A percentile compares a stretch with the other conserved stretches of the same genome.
Conservation (phyloP, 352 stramenopile species). For the Pythium brassicae region DNA sequence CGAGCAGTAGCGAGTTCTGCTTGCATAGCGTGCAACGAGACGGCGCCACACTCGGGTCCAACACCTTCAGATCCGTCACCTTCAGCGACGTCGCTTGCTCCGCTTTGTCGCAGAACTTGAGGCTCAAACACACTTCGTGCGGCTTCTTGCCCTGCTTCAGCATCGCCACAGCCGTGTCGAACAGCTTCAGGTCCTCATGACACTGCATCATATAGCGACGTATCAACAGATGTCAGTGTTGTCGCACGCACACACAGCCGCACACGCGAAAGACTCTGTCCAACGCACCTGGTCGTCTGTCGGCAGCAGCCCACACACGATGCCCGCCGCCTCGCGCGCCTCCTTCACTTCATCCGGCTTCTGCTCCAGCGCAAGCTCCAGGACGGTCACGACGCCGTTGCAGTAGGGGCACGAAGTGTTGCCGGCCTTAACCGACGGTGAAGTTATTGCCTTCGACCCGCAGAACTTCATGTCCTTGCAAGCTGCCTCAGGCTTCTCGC, state of each 20-base stretch:
- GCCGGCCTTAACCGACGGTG: neutral
- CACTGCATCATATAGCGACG: conserved; percentile 27
- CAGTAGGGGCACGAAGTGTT: conserved; percentile 60
- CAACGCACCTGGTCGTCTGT: conserved; percentile 50
- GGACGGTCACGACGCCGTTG: conserved; percentile 52
- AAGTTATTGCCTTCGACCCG: neutral
- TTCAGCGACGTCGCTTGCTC: conserved; percentile 16
- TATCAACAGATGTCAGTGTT: neutral
- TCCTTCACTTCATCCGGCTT: conserved; percentile 60
- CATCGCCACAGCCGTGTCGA: conserved; percentile 43
- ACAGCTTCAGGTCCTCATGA: conserved; percentile 60
- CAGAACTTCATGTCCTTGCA: conserved; percentile 66
- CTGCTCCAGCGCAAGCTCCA: conserved; percentile 49
- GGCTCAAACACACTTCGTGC: conserved; percentile 44
- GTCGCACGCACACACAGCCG: neutral
- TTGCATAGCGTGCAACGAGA: conserved; percentile 51
- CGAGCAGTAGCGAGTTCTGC: conserved; percentile 52
- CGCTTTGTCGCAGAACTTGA: conserved; percentile 41
- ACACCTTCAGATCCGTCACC: conserved; percentile 33
- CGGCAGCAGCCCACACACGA: conserved; percentile 63
- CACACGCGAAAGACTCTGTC: neutral
- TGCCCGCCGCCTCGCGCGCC: conserved; percentile 53
- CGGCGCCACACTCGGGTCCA: conserved; percentile 32
- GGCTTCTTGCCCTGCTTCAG: conserved; percentile 57
- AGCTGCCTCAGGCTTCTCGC: conserved; percentile 46